Evolutionary conservation across 495 filamentous ascomycete genomes (phyloP).

Genomic region (Penicillium bialowiezense): DNA sequence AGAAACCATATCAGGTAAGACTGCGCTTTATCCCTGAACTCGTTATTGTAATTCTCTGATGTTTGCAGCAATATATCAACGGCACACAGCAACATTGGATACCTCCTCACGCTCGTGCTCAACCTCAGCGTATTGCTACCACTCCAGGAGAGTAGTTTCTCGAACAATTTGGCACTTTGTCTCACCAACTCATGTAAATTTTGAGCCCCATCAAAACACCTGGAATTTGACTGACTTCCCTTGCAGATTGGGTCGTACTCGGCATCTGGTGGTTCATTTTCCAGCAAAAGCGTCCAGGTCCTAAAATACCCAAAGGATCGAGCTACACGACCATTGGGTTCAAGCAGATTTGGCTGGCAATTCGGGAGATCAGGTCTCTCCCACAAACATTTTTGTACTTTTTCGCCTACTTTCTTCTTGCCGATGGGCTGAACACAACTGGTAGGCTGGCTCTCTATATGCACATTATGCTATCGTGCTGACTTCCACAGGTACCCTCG

Average conservation of each 20-base stretch:
- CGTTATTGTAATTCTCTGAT: neutral
- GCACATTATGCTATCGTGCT: neutral
- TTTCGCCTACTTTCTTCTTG: conserved; percentile 47
- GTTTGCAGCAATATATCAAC: conserved; percentile 41
- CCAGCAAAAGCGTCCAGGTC: conserved; percentile 47
- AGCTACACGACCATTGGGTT: conserved; percentile 45
- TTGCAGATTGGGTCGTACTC: conserved; percentile 44
- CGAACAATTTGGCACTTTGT: conserved; percentile 46
- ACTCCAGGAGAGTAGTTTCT: conserved; percentile 36
- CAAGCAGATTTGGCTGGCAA: conserved; percentile 46
- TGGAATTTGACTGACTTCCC: neutral
- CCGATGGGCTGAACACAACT: conserved; percentile 50
- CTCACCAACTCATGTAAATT: conserved; percentile 44
- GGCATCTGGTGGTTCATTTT: conserved; percentile 53
- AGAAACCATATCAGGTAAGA: conserved; percentile 45
- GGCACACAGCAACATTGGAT: conserved; percentile 52
- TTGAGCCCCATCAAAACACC: neutral
- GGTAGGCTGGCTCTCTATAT: conserved; percentile 22
- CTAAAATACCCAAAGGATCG: conserved; percentile 43
- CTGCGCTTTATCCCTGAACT: no score
- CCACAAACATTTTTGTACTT: conserved; percentile 48
- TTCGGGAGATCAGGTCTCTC: conserved; percentile 39
- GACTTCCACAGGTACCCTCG: conserved; percentile 32
- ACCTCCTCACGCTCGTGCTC: conserved; percentile 41
- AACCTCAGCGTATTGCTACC: conserved; percentile 47